Conservation (phyloP, 2,329 filamentous ascomycete species). For the Pochonia chlamydosporia region DNA sequence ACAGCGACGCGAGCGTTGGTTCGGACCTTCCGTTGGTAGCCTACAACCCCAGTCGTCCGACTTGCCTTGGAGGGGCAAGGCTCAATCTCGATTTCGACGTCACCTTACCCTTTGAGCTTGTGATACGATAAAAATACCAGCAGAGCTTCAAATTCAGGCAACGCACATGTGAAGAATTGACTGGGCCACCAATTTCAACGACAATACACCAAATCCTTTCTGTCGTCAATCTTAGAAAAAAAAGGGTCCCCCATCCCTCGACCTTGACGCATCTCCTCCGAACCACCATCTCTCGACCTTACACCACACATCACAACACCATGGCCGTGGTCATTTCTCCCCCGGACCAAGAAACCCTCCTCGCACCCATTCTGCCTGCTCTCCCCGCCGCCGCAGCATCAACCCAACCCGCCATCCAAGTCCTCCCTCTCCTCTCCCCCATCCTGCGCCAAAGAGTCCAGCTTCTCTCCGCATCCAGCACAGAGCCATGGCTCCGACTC, state of each 20-base stretch:
- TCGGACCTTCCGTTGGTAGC: too few relatives aligned
- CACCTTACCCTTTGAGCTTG: conserved; percentile 1
- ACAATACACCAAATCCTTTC: too few relatives aligned
- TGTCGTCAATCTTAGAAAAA: too few relatives aligned
- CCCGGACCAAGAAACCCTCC: conserved; percentile 40
- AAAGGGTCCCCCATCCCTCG: neutral
- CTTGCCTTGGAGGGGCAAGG: neutral
- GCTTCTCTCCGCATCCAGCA: conserved; percentile 53
- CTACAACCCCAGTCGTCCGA: too few relatives aligned
- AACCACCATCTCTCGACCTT: neutral
- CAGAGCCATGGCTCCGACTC: conserved; percentile 67
- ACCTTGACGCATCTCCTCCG: neutral
- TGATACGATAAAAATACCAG: neutral
- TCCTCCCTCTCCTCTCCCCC: conserved; percentile 57
- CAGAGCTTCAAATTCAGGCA: too few relatives aligned
- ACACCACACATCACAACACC: conserved; percentile 6
- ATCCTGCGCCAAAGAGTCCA: conserved; percentile 62
- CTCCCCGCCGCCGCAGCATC: conserved; percentile 55
- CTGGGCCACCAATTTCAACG: too few relatives aligned
- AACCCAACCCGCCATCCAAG: conserved; percentile 47
- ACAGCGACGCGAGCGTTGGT: too few relatives aligned
- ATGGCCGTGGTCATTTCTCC: conserved; percentile 30
- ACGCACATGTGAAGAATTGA: too few relatives aligned
- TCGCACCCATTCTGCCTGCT: conserved; percentile 53
- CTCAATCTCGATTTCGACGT: neutral